Evolutionary conservation across 2,329 filamentous ascomycete species (phyloP).

Genomic region (Paecilomyces niveus): DNA sequence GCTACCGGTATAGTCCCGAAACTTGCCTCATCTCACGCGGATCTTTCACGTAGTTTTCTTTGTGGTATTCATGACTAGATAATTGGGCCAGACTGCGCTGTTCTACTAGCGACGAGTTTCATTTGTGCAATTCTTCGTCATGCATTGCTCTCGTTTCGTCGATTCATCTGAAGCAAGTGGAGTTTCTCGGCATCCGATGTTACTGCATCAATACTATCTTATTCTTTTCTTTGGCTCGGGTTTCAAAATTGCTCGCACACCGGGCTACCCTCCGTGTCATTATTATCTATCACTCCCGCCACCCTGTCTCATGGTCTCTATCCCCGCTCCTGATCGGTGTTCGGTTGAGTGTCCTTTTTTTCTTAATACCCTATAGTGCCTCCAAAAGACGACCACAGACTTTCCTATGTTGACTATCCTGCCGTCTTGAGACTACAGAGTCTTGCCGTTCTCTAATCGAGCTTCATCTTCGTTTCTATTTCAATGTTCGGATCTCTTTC

Average conservation of each 20-base stretch:
- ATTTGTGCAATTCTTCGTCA: slow-evolving; percentile 9
- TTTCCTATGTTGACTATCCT: not conserved
- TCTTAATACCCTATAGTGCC: not conserved
- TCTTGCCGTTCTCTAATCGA: not conserved
- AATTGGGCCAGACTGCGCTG: slow-evolving; percentile 6
- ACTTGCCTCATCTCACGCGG: not conserved
- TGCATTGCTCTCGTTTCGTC: slow-evolving; percentile 3
- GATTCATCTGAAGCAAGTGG: not conserved
- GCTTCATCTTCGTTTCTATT: not conserved
- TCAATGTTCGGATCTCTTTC: not conserved
- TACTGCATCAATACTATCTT: slow-evolving; percentile 3
- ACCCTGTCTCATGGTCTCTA: not conserved
- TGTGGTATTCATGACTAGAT: slow-evolving; percentile 3
- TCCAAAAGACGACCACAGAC: not conserved
- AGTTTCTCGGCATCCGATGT: not conserved
- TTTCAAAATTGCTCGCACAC: not conserved
- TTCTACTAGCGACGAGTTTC: slow-evolving; percentile 15
- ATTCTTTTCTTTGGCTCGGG: not conserved
- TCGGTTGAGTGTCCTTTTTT: not conserved
- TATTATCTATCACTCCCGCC: not conserved
- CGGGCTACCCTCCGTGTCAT: not conserved
- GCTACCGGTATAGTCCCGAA: not conserved
- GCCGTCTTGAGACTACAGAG: not conserved
- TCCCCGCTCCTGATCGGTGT: not conserved
- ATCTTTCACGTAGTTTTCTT: slow-evolving; percentile 7